Conservation (phyloP, 305 asterid genomes). For the Coffea humblotiana region DNA sequence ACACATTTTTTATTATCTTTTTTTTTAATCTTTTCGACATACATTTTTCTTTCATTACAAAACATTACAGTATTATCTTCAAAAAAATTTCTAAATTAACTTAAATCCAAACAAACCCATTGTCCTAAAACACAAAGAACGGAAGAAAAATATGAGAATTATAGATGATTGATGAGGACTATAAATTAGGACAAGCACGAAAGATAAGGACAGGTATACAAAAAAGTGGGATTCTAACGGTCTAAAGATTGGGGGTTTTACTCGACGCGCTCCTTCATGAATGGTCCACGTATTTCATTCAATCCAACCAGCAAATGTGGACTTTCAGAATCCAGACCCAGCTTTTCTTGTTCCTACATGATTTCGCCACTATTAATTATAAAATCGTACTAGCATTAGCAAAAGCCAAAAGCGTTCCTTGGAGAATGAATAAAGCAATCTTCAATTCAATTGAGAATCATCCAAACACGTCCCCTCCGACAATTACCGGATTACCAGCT, state of each 20-base stretch:
- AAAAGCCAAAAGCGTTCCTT: background rate
- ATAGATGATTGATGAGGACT: background rate
- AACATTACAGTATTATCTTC: too few species aligned
- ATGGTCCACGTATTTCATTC: background rate
- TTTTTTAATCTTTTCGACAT: too few species aligned
- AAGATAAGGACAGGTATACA: background rate
- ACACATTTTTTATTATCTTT: too few species aligned
- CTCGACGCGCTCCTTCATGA: background rate
- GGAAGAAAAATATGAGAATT: background rate
- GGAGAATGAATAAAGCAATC: background rate
- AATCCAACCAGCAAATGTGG: background rate
- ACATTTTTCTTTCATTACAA: too few species aligned
- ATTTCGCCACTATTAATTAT: background rate
- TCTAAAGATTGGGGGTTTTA: background rate
- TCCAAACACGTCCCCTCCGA: conserved; percentile 23
- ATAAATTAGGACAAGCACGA: background rate
- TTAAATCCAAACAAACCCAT: too few species aligned
- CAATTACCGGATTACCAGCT: conserved; percentile 10
- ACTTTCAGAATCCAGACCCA: background rate
- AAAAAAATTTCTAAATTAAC: too few species aligned
- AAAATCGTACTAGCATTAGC: background rate
- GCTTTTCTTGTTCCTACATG: background rate
- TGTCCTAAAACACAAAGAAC: too few species aligned
- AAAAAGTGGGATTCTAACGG: background rate
- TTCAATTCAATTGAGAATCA: background rate